Conservation (phyloP, 1,139 yeast genomes). For the Suhomyces kunorum region DNA sequence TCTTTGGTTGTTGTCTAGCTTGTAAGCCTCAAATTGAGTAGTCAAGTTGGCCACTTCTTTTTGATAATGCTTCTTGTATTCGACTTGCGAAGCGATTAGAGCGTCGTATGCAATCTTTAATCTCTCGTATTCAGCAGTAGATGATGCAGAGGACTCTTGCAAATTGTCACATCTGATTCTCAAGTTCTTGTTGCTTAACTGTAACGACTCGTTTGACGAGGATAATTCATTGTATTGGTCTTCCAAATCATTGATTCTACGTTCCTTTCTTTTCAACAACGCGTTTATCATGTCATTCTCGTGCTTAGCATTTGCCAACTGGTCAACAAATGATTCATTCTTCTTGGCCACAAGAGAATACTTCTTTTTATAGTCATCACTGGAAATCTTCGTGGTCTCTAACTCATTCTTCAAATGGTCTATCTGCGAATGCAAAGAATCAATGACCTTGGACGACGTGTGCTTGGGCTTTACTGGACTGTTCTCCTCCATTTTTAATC, state of each 20-base stretch:
- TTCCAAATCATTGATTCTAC: conserved; percentile 64
- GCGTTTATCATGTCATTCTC: conserved; percentile 70
- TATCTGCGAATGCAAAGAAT: conserved; percentile 55
- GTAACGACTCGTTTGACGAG: conserved; percentile 46
- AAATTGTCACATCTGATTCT: conserved; percentile 51
- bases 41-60: conserved; percentile 32
- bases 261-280: conserved; percentile 60
- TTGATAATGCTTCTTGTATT: conserved; percentile 56
- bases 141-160: conserved; percentile 47
- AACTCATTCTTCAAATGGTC: conserved; percentile 55
- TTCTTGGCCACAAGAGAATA: conserved; percentile 47
- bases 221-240: conserved; percentile 50
- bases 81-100: conserved; percentile 54
- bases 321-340: conserved; percentile 64
- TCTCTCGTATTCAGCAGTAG: conserved; percentile 57
- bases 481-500: conserved; percentile 13
- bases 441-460: conserved; percentile 55
- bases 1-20: conserved; percentile 34
- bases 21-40: conserved; percentile 39
- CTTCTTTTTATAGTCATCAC: conserved; percentile 49
- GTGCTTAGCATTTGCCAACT: conserved; percentile 66
- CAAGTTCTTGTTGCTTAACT: conserved; percentile 49
- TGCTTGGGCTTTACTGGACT: conserved; percentile 15
- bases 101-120: conserved; percentile 65
- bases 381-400: conserved; percentile 40